phyloP scores from a whole-genome alignment of 2,329 filamentous ascomycete genomes.

The Penicillium italicum region DNA sequence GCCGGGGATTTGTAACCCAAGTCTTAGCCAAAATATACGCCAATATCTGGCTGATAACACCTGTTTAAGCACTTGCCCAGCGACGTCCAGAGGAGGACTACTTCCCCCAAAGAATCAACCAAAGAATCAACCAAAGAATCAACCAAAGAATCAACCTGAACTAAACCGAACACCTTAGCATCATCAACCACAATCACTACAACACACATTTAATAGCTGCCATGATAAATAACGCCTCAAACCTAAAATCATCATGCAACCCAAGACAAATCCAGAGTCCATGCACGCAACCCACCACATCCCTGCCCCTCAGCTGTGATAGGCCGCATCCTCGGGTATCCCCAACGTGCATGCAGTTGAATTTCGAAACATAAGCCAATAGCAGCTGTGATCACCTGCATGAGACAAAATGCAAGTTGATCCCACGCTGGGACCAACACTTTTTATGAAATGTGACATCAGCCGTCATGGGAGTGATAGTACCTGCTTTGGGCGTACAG shows the following conservation, averaged over 20 bases:
- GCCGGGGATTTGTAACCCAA: neutral
- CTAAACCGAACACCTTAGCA: neutral
- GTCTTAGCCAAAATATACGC: too few relatives aligned
- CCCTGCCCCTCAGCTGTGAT: neutral
- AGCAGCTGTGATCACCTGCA: neutral
- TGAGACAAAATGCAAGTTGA: neutral
- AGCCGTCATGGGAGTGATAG: neutral
- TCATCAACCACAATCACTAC: too few relatives aligned
- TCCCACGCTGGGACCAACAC: neutral
- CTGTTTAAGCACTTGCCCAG: neutral
- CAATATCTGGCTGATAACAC: too few relatives aligned
- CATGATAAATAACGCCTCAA: neutral
- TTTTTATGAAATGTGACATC: slow-evolving; percentile 4
- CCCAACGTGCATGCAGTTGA: slow-evolving; percentile 4
- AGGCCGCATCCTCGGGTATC: slow-evolving; percentile 5
- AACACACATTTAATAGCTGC: too few relatives aligned
- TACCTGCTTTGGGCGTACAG: neutral
- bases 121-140: too few relatives aligned
- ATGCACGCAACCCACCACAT: neutral
- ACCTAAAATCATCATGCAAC: neutral
- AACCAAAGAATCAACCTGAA: neutral
- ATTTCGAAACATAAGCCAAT: neutral
- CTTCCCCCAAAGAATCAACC: neutral
- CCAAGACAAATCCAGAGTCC: neutral
- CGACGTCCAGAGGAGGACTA: neutral